Conservation (phyloP, 306 rosid species). For the Cicer cuneatum region DNA sequence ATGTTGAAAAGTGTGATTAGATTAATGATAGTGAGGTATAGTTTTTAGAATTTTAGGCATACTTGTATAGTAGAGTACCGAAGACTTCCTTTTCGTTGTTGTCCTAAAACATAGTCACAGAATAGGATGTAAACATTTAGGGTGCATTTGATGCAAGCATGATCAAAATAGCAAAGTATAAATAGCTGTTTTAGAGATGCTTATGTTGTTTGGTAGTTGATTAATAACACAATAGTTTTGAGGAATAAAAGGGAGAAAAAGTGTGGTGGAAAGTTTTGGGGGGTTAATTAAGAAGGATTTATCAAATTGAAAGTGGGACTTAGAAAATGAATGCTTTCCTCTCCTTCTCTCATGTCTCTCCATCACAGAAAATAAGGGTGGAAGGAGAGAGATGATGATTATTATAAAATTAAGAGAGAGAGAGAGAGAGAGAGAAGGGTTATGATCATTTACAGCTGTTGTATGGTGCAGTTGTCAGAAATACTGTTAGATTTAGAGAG, state of each 20-base stretch:
- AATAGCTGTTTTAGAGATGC: background rate
- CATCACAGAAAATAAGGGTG: too few species aligned
- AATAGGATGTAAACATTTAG: background rate
- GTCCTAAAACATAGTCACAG: background rate
- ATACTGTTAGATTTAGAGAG: too few species aligned
- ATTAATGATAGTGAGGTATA: background rate
- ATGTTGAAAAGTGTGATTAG: constrained; percentile 1
- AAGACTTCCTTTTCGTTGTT: background rate
- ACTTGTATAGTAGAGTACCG: background rate
- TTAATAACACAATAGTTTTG: background rate
- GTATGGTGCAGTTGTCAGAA: too few species aligned
- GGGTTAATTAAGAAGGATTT: background rate
- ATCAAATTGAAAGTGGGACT: background rate
- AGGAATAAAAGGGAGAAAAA: background rate
- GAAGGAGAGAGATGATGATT: too few species aligned
- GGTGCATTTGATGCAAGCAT: constrained; percentile 5
- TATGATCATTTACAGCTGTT: too few species aligned
- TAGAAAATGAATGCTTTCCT: too few species aligned
- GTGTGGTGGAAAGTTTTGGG: background rate
- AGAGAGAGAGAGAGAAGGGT: too few species aligned
- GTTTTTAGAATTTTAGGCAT: background rate
- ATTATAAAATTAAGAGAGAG: too few species aligned
- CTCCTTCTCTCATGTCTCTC: too few species aligned
- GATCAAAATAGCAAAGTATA: background rate
- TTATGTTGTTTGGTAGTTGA: background rate